Evolutionary conservation across 768 basidiomycete genomes (phyloP).

Genomic region (Lanmaoa pseudosensibilis): DNA sequence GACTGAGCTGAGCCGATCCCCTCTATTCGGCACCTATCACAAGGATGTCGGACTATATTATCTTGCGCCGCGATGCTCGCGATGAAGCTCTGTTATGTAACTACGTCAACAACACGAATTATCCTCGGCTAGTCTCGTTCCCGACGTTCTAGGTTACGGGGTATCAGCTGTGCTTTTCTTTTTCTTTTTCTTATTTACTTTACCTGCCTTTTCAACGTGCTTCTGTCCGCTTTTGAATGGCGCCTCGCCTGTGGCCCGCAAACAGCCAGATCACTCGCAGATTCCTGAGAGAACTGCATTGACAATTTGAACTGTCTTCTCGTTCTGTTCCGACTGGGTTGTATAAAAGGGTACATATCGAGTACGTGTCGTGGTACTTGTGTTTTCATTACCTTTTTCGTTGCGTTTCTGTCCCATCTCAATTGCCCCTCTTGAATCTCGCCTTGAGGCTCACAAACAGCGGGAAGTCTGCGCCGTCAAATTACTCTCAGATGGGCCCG

Average conservation of each 20-base stretch:
- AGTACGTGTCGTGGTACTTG: no score
- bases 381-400: background rate
- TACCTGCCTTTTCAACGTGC: background rate
- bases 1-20: background rate
- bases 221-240: background rate
- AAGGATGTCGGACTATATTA: background rate
- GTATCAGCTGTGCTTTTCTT: no score
- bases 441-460: background rate
- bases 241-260: background rate
- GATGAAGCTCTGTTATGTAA: background rate
- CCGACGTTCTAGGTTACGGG: background rate
- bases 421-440: background rate
- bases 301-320: no score
- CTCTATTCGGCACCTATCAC: background rate
- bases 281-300: no score
- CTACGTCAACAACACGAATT: background rate
- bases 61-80: background rate
- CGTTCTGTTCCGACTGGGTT: no score
- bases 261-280: background rate
- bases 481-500: background rate
- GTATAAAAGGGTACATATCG: no score
- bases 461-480: background rate
- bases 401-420: background rate
- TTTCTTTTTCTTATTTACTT: background rate
- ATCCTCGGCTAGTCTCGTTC: background rate